phyloP scores from a whole-genome alignment of 495 filamentous ascomycete species.

The Thermochaetoides thermophila region DNA sequence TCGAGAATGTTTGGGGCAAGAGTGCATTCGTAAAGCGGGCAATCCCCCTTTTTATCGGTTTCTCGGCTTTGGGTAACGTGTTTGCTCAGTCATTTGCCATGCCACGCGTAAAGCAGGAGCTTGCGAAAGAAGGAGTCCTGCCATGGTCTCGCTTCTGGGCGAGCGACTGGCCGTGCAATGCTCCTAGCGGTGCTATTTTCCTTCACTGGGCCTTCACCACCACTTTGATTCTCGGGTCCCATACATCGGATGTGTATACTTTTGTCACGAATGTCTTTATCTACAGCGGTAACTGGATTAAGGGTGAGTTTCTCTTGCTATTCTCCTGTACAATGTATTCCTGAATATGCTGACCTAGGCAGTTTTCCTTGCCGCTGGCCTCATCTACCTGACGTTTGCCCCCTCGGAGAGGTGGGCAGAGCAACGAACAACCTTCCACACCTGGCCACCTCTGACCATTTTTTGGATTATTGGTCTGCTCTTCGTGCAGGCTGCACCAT shows the following conservation, averaged over 20 bases:
- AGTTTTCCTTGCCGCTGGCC: conserved; percentile 39
- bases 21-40: conserved; percentile 25
- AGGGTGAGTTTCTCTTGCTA: conserved; percentile 6
- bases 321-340: neutral
- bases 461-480: conserved; percentile 32
- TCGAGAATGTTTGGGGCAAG: conserved; percentile 40
- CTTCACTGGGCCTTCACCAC: conserved; percentile 48
- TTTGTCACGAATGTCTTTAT: conserved; percentile 21
- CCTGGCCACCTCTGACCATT: conserved; percentile 25
- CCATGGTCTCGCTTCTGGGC: conserved; percentile 43
- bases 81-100: conserved; percentile 48
- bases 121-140: conserved; percentile 44
- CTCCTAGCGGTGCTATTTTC: conserved; percentile 42
- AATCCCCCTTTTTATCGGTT: conserved; percentile 46
- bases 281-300: conserved; percentile 24
- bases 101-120: conserved; percentile 42
- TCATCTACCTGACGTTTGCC: conserved; percentile 25
- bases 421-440: conserved; percentile 23
- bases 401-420: conserved; percentile 23
- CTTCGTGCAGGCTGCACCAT: conserved; percentile 28
- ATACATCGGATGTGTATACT: conserved; percentile 11
- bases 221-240: conserved; percentile 38
- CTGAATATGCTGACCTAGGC: conserved; percentile 21
- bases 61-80: conserved; percentile 54
- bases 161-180: conserved; percentile 44